Conservation (phyloP, 257 asterid species). For the Gynochthodes officinalis region DNA sequence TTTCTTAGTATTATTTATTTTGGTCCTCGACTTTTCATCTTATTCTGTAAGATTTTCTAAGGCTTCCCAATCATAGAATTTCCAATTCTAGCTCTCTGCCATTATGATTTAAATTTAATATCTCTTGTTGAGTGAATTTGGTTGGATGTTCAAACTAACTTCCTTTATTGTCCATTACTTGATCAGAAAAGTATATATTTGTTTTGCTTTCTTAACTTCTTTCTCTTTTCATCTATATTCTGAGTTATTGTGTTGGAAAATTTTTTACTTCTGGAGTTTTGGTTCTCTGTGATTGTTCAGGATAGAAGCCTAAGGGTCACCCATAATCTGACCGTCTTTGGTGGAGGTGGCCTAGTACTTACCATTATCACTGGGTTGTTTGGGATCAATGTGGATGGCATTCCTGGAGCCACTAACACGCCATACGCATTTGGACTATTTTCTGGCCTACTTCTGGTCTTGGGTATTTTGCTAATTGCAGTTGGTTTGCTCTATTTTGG, state of each 20-base stretch:
- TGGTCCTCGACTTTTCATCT: neutral
- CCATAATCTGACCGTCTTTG: slow-evolving; percentile 89
- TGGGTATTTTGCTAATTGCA: slow-evolving; percentile 56
- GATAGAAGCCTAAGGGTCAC: slow-evolving; percentile 88
- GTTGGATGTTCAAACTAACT: neutral
- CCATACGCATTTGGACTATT: slow-evolving; percentile 89
- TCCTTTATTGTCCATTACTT: neutral
- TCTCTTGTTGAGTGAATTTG: neutral
- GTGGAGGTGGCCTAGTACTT: slow-evolving; percentile 93
- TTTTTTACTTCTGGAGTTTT: neutral
- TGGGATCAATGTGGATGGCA: slow-evolving; percentile 96
- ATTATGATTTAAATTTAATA: neutral
- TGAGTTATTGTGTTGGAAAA: neutral
- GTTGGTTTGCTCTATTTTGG: slow-evolving; percentile 83
- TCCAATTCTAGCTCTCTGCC: neutral
- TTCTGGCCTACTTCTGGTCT: slow-evolving; percentile 55
- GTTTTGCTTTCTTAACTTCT: neutral
- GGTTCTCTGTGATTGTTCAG: slow-evolving; percentile 37
- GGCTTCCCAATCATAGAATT: neutral
- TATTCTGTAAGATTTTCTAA: neutral
- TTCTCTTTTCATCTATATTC: neutral
- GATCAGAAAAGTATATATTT: neutral
- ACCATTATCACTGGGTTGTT: slow-evolving; percentile 83
- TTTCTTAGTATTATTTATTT: neutral
- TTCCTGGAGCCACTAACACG: slow-evolving; percentile 69